Base-by-base conservation (phyloP, 306 rosid genomes). In the Corylus avellana region DNA sequence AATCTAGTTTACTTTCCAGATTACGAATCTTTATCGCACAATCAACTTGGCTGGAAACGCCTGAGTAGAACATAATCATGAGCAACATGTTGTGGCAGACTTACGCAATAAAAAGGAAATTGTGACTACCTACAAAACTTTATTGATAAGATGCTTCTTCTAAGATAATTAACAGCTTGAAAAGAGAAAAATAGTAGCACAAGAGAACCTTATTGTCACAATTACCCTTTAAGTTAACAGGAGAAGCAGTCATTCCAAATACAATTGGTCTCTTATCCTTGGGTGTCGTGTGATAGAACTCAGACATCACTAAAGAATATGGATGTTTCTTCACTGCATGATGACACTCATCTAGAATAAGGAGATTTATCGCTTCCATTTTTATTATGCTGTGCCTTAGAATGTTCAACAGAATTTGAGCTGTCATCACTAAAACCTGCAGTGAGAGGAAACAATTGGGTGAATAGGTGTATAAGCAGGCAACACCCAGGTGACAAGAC, bases 171-270 rank as follows among this genome's bases (percentile, higher is more conserved):
- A 39, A 42, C 55, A 51, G 76, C 78, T 27, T 76, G 55, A 57
- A 76, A 73, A 79, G 51, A 42, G 72, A 46, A 68, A 25, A 54
- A 66, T 73, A 67, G 80, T 54, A 51, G 54, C 49, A 67, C 25
- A 58, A 12, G 20, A 70, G 50, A 85, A 53, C 29, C 48, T 44
- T 77, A 77, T 53, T 51, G 77, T 77, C 49, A 83, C 73, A 79
- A 82, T 42, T 82, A 95, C 99, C 99, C 85, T 95, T 95, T 73
- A 95, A 88, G 77, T 95, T 95, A 77, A 95, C 99, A 62, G 99
- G 99, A 78, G 98, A 95, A 78, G 99, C 99, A 70, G 99, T 95
- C 99, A 95, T 95, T 86, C 99, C 99, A 87, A 95, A 95, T 57
- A 95, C 89, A 78, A 92, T 75, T 42, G 99, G 99, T 68, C 99